A percentile compares a stretch with the other conserved stretches of the same genome.
phyloP scores from a whole-genome alignment of 139 green algal genomes.

The Tetradesmus obliquus region DNA sequence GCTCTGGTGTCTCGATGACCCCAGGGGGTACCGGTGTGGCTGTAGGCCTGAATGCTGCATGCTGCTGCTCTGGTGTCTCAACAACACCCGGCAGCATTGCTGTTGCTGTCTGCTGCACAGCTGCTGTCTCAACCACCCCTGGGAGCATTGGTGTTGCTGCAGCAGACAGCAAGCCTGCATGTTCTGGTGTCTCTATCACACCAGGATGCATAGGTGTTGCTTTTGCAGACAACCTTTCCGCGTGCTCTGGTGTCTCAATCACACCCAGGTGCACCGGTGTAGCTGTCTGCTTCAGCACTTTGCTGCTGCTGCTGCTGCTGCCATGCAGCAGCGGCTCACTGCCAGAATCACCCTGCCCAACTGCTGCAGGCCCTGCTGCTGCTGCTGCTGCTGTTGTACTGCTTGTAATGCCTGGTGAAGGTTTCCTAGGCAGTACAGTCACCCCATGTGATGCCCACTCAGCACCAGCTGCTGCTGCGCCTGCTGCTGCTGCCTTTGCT shows the following conservation, averaged over 20 bases:
- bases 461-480: not conserved
- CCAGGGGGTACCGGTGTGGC: too few relatives aligned
- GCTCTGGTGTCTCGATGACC: too few relatives aligned
- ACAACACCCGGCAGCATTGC: not conserved
- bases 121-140: not conserved
- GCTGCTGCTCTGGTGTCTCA: not conserved
- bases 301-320: not conserved
- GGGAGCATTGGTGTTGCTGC: not conserved
- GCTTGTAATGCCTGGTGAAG: not conserved
- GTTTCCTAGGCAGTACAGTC: not conserved
- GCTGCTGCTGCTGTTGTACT: not conserved
- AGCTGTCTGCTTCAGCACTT: not conserved
- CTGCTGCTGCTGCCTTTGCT: not conserved
- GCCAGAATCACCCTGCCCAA: not conserved
- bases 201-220: not conserved
- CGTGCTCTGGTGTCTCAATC: not conserved
- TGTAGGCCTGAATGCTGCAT: not conserved
- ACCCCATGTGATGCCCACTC: not conserved
- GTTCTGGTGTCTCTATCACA: not conserved
- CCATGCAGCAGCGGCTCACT: not conserved
- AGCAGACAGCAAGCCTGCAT: not conserved
- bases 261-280: not conserved
- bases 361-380: not conserved
- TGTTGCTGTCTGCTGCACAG: not conserved
- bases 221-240: not conserved